These are phyloP conservation scores for Rhynchospora pubera DNA, from an alignment of 176 grass and related monocot genomes.

Conservation along the genomic window DNA sequence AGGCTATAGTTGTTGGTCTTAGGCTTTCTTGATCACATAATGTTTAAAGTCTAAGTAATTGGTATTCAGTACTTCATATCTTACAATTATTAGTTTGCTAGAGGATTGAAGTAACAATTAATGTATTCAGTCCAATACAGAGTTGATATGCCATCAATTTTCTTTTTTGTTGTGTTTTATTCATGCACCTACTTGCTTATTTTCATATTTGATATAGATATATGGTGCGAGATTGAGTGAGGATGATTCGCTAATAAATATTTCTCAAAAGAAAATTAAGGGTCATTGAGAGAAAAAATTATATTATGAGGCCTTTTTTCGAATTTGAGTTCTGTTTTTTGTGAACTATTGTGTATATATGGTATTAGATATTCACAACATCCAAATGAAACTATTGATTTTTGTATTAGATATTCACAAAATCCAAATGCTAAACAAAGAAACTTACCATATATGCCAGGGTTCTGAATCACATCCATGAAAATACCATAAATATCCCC, in stretches of 20 bases:
- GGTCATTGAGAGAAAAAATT: neutral
- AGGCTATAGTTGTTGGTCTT: neutral
- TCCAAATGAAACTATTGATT: neutral
- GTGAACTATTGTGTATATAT: neutral
- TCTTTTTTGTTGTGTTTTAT: neutral
- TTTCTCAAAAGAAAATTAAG: neutral
- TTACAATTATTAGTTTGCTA: neutral
- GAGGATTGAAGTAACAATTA: neutral
- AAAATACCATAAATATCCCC: slow-evolving; percentile 31
- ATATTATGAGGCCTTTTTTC: neutral
- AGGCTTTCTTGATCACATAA: neutral
- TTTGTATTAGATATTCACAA: neutral
- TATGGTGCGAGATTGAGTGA: neutral
- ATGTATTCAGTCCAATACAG: neutral
- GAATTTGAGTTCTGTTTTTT: neutral
- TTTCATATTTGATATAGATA: neutral
- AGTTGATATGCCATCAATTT: neutral
- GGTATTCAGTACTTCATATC: neutral
- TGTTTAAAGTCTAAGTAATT: neutral
- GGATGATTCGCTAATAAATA: neutral
- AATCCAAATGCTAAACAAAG: neutral
- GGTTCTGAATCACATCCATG: slow-evolving; percentile 20
- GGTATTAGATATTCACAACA: neutral
- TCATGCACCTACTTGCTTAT: neutral
- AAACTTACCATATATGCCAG: slow-evolving; percentile 30